Base-by-base conservation (phyloP, 2,329 filamentous ascomycete genomes). In the Diatrype stigma region DNA sequence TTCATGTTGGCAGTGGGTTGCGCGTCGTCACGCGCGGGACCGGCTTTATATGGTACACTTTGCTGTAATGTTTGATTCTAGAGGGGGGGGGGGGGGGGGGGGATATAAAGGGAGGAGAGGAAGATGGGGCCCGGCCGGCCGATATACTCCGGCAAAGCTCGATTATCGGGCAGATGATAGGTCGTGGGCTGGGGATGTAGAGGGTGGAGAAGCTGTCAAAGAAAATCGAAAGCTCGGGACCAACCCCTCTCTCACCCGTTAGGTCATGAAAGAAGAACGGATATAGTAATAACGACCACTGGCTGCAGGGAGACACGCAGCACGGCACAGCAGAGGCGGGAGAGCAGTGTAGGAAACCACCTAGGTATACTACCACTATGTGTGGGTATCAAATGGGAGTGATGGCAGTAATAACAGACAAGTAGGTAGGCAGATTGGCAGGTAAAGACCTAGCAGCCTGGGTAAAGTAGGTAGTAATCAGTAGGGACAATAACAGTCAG, bases 1-100 rank as follows among this genome's bases (percentile, higher is more conserved):
- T 79, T 81, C 79, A 85, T 85, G 69, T 68, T 75, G 73, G 71
- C 69, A 66, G 67, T 60, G 62, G 60, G 63, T 51, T 62, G 67
- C 67, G 65, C 65, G 63, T 65, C 60, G 62, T 66, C 65, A 66
- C 67, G 67, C 67, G 67, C 66, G 63, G 62, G 67, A 61, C 61
- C 48, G 46, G 46, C 26, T 26, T 48, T 40, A 55, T 45, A 47
- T 14, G 34, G 6, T 37, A 16, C 50, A 42, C 48, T 50, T 54
- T 50, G 42, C 50, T 50, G 51, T 56, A 47, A 17, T 37, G 16
- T 44, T 44, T 19, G 10, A 6, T 42, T 42, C 22, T 14, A 42
- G 38, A 50, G 44, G 35, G 26, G 10, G 35, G 42, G 38, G 34
- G 32, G 11, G 19, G 17, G 19, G 46, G 40, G 46, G 42, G 30